Base-by-base conservation (phyloP, 2,329 filamentous ascomycete species). In the Pestalotiopsis sp. region DNA sequence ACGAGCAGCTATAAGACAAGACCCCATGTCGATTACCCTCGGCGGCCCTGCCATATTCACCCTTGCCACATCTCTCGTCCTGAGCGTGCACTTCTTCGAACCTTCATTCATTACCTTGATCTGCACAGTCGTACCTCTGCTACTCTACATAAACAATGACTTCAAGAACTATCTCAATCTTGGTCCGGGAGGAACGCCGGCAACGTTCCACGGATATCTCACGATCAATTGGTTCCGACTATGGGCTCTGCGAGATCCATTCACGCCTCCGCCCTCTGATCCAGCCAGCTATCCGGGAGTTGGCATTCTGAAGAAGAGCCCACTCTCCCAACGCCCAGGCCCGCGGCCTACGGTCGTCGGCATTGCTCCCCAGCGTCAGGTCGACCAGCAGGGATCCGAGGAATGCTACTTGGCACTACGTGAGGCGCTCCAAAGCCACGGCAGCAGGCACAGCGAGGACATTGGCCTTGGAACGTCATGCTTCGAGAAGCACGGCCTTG, bases 401-500 rank as follows among this genome's bases (percentile, higher is more conserved):
- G 76, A 80, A 14, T 87, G 89, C 76, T 90, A 91, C 77, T 76
- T 81, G n/a, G 78, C 82, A 14, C 84, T 94, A 3, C 83, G 85
- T 1, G 75, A 79, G 1, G 83, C 85, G 2, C 83, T 94, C 63
- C 80, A 85, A 67, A 77, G 78, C 3, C 82, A 93, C 27, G 84
- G 84, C 12, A 71, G 76, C 1, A 74, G 74, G n/a, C 80, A 83
- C 73, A 84, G 84, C 2, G 79, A 81, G 1, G 79, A 79, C 17
- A 83, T 92, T 68, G 87, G 84, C 75, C 88, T 90, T 9, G 91
- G 88, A 0, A 91, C 87, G 1, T 93, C 91, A 1, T 95, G 92
- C 76, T 90, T 96, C 73, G 93, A 96, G 79, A 95, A 95, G 82
- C 91, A 95, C 76, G 92, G 92, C 57, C 86, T 93, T 5, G 93